These are phyloP conservation scores for Aspergillus panamensis DNA, from an alignment of 495 filamentous ascomycete species.

Conservation along the genomic window DNA sequence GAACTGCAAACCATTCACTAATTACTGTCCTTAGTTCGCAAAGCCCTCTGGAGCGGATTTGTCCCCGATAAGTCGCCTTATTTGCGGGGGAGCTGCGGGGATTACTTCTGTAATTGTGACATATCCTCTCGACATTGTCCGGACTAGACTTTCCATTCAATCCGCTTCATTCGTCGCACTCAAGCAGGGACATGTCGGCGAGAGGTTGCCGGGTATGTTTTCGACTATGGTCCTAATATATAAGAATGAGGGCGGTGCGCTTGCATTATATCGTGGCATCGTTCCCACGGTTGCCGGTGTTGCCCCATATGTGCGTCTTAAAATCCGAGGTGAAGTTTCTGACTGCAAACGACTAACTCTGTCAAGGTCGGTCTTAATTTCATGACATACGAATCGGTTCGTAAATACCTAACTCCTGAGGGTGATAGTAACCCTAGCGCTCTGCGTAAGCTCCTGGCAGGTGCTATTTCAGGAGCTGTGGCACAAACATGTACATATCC, in stretches of 20 bases:
- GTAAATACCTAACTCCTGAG: constrained; percentile 79
- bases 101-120: constrained; percentile 85
- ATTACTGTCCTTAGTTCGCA: constrained; percentile 55
- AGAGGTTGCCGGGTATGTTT: constrained; percentile 90
- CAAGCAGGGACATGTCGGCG: constrained; percentile 36
- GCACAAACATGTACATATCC: constrained; percentile 98
- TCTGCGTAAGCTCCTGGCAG: constrained; percentile 77
- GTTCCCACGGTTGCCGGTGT: constrained; percentile 92
- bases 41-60: constrained; percentile 68
- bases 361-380: constrained; percentile 90
- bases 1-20: not conserved
- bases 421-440: constrained; percentile 81
- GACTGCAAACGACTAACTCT: constrained; percentile 21
- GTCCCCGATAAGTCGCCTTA: constrained; percentile 62
- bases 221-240: constrained; percentile 79
- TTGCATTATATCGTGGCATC: constrained; percentile 87
- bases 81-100: constrained; percentile 85
- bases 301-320: constrained; percentile 76
- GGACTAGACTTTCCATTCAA: constrained; percentile 92
- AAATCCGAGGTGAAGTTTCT: not conserved
- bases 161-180: constrained; percentile 88
- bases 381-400: constrained; percentile 91
- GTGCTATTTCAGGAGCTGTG: constrained; percentile 89
- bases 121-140: constrained; percentile 91
- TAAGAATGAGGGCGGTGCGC: constrained; percentile 79